These are phyloP conservation scores for Echinosphaeria canescens DNA, from an alignment of 2,329 filamentous ascomycete species.

Conservation along the genomic window DNA sequence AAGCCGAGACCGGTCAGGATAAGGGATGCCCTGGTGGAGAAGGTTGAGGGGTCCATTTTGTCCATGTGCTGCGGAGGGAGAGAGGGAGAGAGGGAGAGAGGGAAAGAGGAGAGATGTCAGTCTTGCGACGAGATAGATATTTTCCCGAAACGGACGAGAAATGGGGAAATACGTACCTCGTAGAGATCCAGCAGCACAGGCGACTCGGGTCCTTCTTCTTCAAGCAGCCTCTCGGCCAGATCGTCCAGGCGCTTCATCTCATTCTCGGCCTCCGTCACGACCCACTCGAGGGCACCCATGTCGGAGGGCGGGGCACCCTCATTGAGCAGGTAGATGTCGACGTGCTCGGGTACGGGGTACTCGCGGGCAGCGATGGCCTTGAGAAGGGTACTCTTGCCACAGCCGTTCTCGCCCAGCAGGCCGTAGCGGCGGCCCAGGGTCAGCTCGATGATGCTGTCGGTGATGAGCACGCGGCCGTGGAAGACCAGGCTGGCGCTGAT, in stretches of 20 bases:
- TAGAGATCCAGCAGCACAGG: slow-evolving; percentile 85
- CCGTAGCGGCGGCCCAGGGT: slow-evolving; percentile 87
- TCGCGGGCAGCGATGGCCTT: slow-evolving; percentile 89
- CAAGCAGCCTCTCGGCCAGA: slow-evolving; percentile 73
- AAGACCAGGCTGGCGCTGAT: slow-evolving; percentile 85
- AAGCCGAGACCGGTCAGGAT: slow-evolving; percentile 98
- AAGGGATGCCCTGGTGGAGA: slow-evolving; percentile 83
- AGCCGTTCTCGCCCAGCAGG: slow-evolving; percentile 94
- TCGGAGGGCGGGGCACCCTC: slow-evolving; percentile 84
- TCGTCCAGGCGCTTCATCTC: slow-evolving; percentile 83
- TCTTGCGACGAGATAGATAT: not conserved
- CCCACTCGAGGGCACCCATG: slow-evolving; percentile 87
- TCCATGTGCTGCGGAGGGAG: slow-evolving; percentile 79
- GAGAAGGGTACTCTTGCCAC: slow-evolving; percentile 93
- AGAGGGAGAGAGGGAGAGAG: no score
- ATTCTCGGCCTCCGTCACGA: slow-evolving; percentile 80
- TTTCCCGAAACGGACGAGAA: not conserved
- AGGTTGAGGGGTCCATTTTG: slow-evolving; percentile 95
- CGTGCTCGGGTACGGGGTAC: slow-evolving; percentile 84
- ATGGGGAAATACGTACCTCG: slow-evolving; percentile 28
- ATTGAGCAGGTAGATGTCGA: slow-evolving; percentile 97
- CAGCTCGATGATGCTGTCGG: slow-evolving; percentile 81
- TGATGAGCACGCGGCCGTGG: slow-evolving; percentile 92
- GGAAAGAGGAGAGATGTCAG: no score
- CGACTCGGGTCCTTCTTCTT: slow-evolving; percentile 80